These are phyloP conservation scores for Persicaria tinctoria DNA, from an alignment of 148 eudicot genomes.

Conservation along the genomic window DNA sequence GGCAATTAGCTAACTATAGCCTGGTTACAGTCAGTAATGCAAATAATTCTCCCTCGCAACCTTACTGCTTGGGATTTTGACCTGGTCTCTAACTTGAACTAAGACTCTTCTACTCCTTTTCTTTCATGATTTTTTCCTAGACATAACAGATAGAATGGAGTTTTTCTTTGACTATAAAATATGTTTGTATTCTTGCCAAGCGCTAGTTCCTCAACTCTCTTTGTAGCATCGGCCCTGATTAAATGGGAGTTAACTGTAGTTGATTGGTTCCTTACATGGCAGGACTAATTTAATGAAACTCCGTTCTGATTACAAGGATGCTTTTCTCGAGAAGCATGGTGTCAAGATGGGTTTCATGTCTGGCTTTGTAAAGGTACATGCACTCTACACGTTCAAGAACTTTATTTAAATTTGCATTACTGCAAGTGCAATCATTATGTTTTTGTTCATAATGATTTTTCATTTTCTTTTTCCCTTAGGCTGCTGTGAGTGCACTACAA, in stretches of 20 bases:
- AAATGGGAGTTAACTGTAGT: not conserved
- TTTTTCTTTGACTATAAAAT: not conserved
- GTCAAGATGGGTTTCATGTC: conserved; percentile 97
- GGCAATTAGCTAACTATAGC: too few relatives aligned
- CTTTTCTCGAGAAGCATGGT: conserved; percentile 93
- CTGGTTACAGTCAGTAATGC: too few relatives aligned
- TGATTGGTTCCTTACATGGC: conserved; percentile 1
- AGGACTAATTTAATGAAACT: conserved; percentile 99
- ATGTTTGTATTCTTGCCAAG: not conserved
- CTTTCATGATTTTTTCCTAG: too few relatives aligned
- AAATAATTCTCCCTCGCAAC: too few relatives aligned
- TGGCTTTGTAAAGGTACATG: conserved; percentile 78
- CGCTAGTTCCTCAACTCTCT: not conserved
- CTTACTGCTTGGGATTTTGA: too few relatives aligned
- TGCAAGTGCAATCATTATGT: not conserved
- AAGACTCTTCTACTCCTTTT: too few relatives aligned
- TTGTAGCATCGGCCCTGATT: not conserved
- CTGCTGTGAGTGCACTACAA: conserved; percentile 88
- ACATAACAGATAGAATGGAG: too few relatives aligned
- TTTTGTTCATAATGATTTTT: not conserved
- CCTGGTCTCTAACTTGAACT: too few relatives aligned
- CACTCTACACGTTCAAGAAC: not conserved
- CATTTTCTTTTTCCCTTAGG: conserved; percentile 32
- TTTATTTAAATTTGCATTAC: not conserved
- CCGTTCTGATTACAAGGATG: conserved; percentile 96